Percentiles rank a stretch among this genome's conserved stretches.
These are phyloP conservation scores for Cyclostephanos tholiformis DNA, from an alignment of 108 stramenopile species.

Conservation along the genomic window DNA sequence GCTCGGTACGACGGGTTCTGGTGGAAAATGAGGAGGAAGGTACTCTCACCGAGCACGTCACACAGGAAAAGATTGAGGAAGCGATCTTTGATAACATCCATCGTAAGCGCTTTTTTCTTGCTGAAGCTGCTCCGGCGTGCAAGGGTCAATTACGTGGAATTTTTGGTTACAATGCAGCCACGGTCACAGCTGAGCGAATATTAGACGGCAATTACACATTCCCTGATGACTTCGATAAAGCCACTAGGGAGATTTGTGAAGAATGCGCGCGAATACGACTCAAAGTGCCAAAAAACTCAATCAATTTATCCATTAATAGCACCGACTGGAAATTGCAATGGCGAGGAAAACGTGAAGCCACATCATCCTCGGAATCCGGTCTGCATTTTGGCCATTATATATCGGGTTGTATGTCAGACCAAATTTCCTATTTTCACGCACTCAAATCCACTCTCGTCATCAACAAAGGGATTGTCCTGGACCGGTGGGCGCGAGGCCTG, in stretches of 20 bases:
- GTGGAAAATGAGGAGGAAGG: not conserved
- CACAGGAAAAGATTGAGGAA: not conserved
- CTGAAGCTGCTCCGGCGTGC: not conserved
- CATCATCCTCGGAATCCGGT: not conserved
- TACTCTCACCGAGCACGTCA: not conserved
- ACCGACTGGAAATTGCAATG: not conserved
- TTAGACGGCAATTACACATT: too few relatives aligned
- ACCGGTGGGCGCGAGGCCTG: not conserved
- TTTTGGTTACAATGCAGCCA: not conserved
- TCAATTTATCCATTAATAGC: not conserved
- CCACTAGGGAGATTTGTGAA: not conserved
- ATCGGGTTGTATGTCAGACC: not conserved
- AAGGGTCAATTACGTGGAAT: not conserved
- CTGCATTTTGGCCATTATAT: conserved; percentile 1
- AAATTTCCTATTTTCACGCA: conserved; percentile 1
- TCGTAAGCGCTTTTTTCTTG: too few relatives aligned
- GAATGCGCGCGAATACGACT: not conserved
- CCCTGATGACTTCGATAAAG: not conserved
- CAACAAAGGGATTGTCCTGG: not conserved
- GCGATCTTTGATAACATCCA: conserved; percentile 4
- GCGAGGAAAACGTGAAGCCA: not conserved
- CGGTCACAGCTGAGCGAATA: not conserved
- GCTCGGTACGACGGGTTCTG: conserved; percentile 9
- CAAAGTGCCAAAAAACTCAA: not conserved
- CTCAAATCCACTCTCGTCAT: not conserved